These are phyloP conservation scores for Jatropha multifida DNA, from an alignment of 441 rosid species.

Conservation along the genomic window DNA sequence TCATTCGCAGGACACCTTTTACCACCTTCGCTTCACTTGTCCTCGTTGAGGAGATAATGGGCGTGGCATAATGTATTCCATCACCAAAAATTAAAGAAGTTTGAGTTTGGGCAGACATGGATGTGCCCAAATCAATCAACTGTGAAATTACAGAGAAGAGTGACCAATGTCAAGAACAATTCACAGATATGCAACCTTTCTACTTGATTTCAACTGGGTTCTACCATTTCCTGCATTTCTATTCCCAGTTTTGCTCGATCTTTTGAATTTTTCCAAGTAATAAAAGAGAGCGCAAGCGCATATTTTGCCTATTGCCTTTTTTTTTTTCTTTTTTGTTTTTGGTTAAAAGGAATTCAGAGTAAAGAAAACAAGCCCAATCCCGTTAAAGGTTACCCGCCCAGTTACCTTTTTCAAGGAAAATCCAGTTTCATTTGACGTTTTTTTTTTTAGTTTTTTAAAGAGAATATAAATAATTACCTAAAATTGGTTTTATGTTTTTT, in stretches of 20 bases:
- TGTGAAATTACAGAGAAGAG: not conserved
- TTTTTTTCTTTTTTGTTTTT: too few species aligned
- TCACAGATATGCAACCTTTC: not conserved
- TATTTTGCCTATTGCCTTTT: too few species aligned
- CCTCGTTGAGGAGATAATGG: constrained; percentile 41
- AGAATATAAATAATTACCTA: too few species aligned
- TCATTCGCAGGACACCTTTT: constrained; percentile 57
- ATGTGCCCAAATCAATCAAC: not conserved
- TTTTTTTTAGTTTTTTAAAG: too few species aligned
- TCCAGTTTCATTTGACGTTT: too few species aligned
- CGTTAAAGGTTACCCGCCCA: too few species aligned
- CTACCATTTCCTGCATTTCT: not conserved
- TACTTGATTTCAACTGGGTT: not conserved
- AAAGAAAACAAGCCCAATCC: too few species aligned
- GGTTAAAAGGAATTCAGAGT: too few species aligned
- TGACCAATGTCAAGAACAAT: not conserved
- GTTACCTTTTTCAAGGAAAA: too few species aligned
- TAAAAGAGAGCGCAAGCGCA: too few species aligned
- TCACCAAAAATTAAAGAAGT: constrained; percentile 24
- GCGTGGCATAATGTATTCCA: constrained; percentile 50
- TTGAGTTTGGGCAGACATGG: constrained; percentile 23
- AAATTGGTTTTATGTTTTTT: too few species aligned
- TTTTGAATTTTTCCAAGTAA: not conserved
- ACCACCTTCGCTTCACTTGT: constrained; percentile 75
- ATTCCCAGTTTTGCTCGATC: not conserved